Evolutionary conservation across 2,329 filamentous ascomycete genomes (phyloP).

Genomic region (Ascosphaera aggregata): DNA sequence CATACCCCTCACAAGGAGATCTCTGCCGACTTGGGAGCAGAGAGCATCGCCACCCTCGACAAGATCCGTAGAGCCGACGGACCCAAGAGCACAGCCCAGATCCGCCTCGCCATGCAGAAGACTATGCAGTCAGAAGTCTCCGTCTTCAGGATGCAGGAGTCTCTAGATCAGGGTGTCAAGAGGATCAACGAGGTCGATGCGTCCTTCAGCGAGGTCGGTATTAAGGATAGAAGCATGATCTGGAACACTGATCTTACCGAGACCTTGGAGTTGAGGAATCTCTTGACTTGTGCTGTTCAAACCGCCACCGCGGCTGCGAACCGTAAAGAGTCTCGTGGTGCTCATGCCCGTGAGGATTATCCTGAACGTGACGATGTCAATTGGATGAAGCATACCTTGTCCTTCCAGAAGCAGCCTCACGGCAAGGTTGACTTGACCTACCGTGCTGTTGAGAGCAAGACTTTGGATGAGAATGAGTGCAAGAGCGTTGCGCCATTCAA

Average conservation of each 20-base stretch:
- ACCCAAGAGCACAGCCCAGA: constrained; percentile 66
- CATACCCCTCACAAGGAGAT: constrained; percentile 59
- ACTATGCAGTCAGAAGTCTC: constrained; percentile 94
- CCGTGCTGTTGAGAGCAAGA: constrained; percentile 57
- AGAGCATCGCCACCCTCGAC: constrained; percentile 71
- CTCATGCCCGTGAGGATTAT: constrained; percentile 90
- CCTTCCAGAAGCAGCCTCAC: constrained; percentile 84
- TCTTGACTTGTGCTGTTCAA: constrained; percentile 90
- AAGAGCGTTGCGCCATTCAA: constrained; percentile 93
- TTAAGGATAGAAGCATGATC: constrained; percentile 98
- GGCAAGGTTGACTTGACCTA: constrained; percentile 70
- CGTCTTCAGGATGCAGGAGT: constrained; percentile 89
- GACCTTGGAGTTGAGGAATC: constrained; percentile 82
- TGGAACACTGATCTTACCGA: constrained; percentile 97
- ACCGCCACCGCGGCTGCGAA: constrained; percentile 77
- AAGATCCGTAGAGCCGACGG: constrained; percentile 63
- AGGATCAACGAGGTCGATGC: constrained; percentile 71
- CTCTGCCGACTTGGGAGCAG: constrained; percentile 64
- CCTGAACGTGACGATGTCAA: constrained; percentile 85
- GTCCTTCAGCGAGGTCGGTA: constrained; percentile 61
- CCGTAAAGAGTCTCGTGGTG: constrained; percentile 91
- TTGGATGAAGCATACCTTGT: constrained; percentile 99
- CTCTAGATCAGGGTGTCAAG: constrained; percentile 74
- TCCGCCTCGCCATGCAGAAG: constrained; percentile 88
- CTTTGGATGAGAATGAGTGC: constrained; percentile 89